These are phyloP conservation scores for Starmerella bacillaris DNA, from an alignment of 805 yeast species.

Conservation along the genomic window DNA sequence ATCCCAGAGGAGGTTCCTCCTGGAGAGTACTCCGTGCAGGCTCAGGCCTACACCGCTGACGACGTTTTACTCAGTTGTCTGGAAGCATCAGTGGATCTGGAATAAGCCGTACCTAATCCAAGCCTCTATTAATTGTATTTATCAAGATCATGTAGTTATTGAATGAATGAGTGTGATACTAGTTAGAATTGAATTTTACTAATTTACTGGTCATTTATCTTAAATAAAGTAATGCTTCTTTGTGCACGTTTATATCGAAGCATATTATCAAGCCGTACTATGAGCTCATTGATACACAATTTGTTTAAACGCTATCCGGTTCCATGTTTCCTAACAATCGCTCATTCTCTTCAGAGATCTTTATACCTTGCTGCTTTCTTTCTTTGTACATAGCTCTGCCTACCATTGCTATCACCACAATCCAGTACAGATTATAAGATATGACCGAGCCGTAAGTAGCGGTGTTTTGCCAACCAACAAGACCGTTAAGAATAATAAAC, in stretches of 20 bases:
- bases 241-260: too few species aligned
- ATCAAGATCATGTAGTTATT: background rate
- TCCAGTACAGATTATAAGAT: constrained; percentile 60
- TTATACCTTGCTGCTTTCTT: constrained; percentile 2
- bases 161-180: background rate
- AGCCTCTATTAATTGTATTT: background rate
- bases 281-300: too few species aligned
- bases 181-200: too few species aligned
- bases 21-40: constrained; percentile 70
- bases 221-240: too few species aligned
- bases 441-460: constrained; percentile 79
- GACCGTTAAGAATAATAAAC: constrained; percentile 80
- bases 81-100: constrained; percentile 30
- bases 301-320: too few species aligned
- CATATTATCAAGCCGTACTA: too few species aligned
- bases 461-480: constrained; percentile 85
- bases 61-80: constrained; percentile 74
- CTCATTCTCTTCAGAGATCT: constrained; percentile 3
- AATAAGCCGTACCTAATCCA: constrained; percentile 7
- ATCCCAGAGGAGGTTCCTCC: constrained; percentile 90
- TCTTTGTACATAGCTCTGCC: constrained; percentile 31
- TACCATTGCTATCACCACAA: constrained; percentile 29
- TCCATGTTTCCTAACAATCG: too few species aligned
- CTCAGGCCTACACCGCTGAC: constrained; percentile 74
- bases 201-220: too few species aligned